phyloP scores from a whole-genome alignment of 106 monocot species.

The Acorus gramineus region DNA sequence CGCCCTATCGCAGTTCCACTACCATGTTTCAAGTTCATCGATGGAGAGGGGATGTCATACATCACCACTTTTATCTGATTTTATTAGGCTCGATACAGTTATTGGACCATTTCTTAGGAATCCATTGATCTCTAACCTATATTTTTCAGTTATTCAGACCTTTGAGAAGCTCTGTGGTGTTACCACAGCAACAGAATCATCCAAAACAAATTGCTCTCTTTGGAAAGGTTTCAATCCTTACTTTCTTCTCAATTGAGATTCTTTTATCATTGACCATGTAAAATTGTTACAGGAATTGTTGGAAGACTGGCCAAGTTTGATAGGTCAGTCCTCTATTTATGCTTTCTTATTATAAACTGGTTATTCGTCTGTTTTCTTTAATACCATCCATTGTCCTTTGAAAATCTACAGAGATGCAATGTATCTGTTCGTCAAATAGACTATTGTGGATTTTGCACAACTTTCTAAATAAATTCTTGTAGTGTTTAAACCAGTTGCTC shows the following conservation, averaged over 20 bases:
- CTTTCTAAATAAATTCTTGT: too few species aligned
- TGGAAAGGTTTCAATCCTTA: conserved; percentile 71
- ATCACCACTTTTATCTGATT: conserved; percentile 20
- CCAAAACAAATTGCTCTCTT: conserved; percentile 9
- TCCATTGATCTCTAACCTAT: conserved; percentile 67
- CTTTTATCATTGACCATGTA: neutral
- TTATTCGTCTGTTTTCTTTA: too few species aligned
- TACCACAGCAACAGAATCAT: neutral
- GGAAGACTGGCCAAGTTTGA: neutral
- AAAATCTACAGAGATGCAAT: too few species aligned
- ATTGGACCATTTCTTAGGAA: conserved; percentile 71
- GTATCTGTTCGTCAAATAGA: too few species aligned
- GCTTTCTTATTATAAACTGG: too few species aligned
- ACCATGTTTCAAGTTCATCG: neutral
- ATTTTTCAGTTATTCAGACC: conserved; percentile 32
- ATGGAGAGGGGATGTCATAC: neutral
- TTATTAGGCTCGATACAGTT: conserved; percentile 23
- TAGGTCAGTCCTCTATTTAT: neutral
- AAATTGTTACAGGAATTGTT: too few species aligned
- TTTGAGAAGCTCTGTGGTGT: conserved; percentile 20
- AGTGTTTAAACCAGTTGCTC: too few species aligned
- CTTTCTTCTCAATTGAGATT: conserved; percentile 65
- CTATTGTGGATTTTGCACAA: too few species aligned
- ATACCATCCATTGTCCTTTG: too few species aligned
- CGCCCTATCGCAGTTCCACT: conserved; percentile 32